Conservation (phyloP, 2,329 filamentous ascomycete species). For the Fusarium multiceps region DNA sequence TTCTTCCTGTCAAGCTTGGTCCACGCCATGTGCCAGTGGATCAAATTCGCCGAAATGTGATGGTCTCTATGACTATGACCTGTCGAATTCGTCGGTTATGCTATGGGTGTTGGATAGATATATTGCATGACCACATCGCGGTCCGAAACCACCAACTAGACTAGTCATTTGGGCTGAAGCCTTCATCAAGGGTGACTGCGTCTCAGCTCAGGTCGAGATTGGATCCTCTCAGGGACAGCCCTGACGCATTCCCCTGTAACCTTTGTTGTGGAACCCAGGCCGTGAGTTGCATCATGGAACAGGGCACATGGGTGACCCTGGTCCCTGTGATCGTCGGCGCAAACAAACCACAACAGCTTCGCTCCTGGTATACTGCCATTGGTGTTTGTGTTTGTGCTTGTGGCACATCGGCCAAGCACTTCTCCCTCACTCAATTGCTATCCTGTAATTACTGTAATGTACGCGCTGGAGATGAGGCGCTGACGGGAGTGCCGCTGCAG, state of each 20-base stretch:
- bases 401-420: slow-evolving; percentile 6
- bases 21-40: not conserved
- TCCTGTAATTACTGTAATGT: slow-evolving; percentile 5
- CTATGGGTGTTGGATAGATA: not conserved
- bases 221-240: slow-evolving; percentile 28
- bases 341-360: slow-evolving; percentile 33
- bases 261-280: slow-evolving; percentile 26
- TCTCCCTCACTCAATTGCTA: slow-evolving; percentile 15
- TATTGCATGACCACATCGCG: slow-evolving; percentile 1
- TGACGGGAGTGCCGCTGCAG: slow-evolving; percentile 30
- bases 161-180: not conserved
- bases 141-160: slow-evolving; percentile 6
- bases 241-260: slow-evolving; percentile 24
- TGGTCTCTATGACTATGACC: not conserved
- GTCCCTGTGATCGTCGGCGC: slow-evolving; percentile 27
- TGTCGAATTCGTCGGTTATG: not conserved
- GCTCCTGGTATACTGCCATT: slow-evolving; percentile 22
- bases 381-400: slow-evolving; percentile 22
- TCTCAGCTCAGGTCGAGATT: slow-evolving; percentile 20
- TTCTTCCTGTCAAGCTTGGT: slow-evolving; percentile 1
- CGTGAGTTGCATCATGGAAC: slow-evolving; percentile 33
- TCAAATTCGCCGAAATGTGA: not conserved
- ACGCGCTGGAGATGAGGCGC: slow-evolving; percentile 17
- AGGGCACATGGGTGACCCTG: slow-evolving; percentile 15
- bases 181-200: slow-evolving; percentile 24